These are phyloP conservation scores for Sugiyamaella floridensis DNA, from an alignment of 805 yeast genomes.

Conservation along the genomic window DNA sequence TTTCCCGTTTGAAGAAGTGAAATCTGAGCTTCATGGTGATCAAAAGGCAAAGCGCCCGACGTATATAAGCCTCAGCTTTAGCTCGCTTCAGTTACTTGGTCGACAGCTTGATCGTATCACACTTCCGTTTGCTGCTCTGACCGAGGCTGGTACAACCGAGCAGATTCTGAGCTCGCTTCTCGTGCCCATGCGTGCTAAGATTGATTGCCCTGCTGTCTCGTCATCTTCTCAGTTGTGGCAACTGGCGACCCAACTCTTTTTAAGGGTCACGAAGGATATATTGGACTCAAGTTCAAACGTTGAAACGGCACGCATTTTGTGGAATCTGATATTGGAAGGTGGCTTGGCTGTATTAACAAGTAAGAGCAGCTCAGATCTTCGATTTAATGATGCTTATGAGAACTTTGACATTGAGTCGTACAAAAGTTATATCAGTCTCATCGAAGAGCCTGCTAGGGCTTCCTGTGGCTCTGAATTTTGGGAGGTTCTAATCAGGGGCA, in stretches of 20 bases:
- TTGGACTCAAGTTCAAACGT: neutral
- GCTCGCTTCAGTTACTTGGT: constrained; percentile 7
- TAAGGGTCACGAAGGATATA: constrained; percentile 3
- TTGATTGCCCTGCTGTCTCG: constrained; percentile 12
- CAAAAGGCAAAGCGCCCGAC: constrained; percentile 13
- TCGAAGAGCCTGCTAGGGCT: constrained; percentile 5
- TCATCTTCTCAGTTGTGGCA: constrained; percentile 21
- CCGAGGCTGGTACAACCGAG: constrained; percentile 5
- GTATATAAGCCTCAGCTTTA: constrained; percentile 9
- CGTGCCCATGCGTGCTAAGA: constrained; percentile 14
- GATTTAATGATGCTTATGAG: constrained; percentile 35
- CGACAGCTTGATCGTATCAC: neutral
- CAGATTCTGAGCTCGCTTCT: constrained; percentile 8
- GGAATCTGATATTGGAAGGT: constrained; percentile 29
- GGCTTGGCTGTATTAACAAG: constrained; percentile 20
- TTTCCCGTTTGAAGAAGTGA: constrained; percentile 2
- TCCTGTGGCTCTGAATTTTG: constrained; percentile 27
- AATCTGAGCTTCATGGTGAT: neutral
- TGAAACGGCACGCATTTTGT: constrained; percentile 16
- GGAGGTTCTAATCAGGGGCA: constrained; percentile 38
- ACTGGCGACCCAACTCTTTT: constrained; percentile 13
- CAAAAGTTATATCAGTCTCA: constrained; percentile 27
- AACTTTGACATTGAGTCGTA: constrained; percentile 42
- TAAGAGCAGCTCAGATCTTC: constrained; percentile 31
- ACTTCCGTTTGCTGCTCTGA: neutral